Conservation (phyloP, 768 basidiomycete genomes). For the Boletellus emodensis region DNA sequence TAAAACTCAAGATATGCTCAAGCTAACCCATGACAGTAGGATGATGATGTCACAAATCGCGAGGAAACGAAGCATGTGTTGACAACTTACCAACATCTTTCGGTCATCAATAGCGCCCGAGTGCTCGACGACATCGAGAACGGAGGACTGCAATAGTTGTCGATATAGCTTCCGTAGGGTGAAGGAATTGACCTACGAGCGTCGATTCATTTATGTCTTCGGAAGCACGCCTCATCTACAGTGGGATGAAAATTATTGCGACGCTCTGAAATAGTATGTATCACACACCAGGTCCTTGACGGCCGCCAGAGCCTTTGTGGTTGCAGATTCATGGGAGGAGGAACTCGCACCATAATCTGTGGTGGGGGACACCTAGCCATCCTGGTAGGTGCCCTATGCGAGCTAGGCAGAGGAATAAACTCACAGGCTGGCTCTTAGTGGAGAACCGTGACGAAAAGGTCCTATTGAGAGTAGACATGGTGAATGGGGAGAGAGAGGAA, state of each 20-base stretch:
- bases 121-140: constrained; percentile 59
- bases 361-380: constrained; percentile 12
- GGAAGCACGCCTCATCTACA: constrained; percentile 27
- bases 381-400: neutral
- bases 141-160: constrained; percentile 41
- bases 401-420: neutral
- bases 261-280: neutral
- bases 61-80: neutral
- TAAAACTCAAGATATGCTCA: constrained; percentile 62
- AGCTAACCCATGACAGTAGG: constrained; percentile 41
- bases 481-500: constrained; percentile 5
- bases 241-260: neutral
- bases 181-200: constrained; percentile 11
- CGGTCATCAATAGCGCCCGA: constrained; percentile 69
- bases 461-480: constrained; percentile 29
- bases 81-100: constrained; percentile 60
- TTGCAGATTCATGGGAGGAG: constrained; percentile 13
- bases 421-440: constrained; percentile 24
- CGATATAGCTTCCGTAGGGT: neutral
- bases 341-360: constrained; percentile 5
- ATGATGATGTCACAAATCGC: neutral
- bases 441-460: constrained; percentile 30
- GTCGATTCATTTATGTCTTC: constrained; percentile 30
- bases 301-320: constrained; percentile 23
- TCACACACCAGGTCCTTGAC: constrained; percentile 31